phyloP scores from a whole-genome alignment of 192 early-diverging fungal species.

The Thoreauomyces humboldtii region DNA sequence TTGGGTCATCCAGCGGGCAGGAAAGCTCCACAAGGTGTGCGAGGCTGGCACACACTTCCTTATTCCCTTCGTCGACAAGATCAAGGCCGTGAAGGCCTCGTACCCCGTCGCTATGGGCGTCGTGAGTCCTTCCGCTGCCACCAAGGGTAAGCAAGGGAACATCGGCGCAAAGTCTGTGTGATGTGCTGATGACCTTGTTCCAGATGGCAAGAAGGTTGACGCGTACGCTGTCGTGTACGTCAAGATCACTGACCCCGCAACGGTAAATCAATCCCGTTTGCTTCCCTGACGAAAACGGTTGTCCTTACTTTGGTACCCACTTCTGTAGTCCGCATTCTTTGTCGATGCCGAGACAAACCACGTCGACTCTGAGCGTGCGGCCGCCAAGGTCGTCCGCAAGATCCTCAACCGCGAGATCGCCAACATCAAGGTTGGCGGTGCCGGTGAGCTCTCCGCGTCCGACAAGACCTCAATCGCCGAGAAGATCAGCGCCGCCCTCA shows the following conservation, averaged over 20 bases:
- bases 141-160: slow-evolving; percentile 43
- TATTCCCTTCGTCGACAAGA: slow-evolving; percentile 43
- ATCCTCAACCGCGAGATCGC: slow-evolving; percentile 41
- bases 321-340: slow-evolving; percentile 45
- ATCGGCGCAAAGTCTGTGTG: too few relatives aligned
- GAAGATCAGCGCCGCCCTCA: slow-evolving; percentile 41
- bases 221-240: slow-evolving; percentile 51
- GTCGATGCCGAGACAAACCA: slow-evolving; percentile 50
- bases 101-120: slow-evolving; percentile 45
- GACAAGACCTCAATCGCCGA: slow-evolving; percentile 33
- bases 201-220: slow-evolving; percentile 46
- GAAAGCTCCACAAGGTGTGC: slow-evolving; percentile 29
- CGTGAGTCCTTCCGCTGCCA: slow-evolving; percentile 31
- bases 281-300: too few relatives aligned
- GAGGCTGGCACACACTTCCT: slow-evolving; percentile 38
- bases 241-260: slow-evolving; percentile 44
- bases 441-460: slow-evolving; percentile 30
- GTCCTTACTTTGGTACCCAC: slow-evolving; percentile 4
- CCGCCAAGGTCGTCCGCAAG: slow-evolving; percentile 44
- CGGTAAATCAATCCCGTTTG: slow-evolving; percentile 37
- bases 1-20: slow-evolving; percentile 46
- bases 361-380: slow-evolving; percentile 51
- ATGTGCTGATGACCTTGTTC: too few relatives aligned
- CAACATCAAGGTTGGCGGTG: slow-evolving; percentile 25
- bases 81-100: slow-evolving; percentile 47